Percentiles rank a stretch among this genome's conserved stretches.
Evolutionary conservation across 2,329 filamentous ascomycete species (phyloP).

Genomic region (Pseudocercospora crystallina): DNA sequence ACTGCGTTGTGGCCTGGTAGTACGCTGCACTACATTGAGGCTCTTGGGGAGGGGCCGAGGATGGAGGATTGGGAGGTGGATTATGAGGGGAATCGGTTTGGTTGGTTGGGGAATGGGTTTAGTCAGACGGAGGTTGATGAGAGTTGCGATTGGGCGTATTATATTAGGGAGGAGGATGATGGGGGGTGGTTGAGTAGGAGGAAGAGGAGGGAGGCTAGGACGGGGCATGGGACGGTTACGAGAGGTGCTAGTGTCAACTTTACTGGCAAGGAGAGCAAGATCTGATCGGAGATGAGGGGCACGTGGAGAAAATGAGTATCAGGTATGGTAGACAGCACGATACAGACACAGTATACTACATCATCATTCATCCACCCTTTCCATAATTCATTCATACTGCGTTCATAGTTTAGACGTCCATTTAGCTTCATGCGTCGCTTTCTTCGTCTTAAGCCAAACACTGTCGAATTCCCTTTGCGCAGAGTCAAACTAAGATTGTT

Average conservation of each 20-base stretch:
- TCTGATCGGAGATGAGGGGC: neutral
- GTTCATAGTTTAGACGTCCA: no score
- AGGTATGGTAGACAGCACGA: neutral
- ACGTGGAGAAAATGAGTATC: conserved; percentile 1
- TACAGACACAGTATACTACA: no score
- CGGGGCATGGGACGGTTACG: conserved; percentile 17
- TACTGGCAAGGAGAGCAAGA: conserved; percentile 8
- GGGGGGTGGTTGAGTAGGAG: conserved; percentile 19
- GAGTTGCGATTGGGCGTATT: conserved; percentile 13
- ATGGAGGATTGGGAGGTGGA: conserved; percentile 16
- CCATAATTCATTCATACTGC: no score
- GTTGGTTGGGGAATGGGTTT: conserved; percentile 15
- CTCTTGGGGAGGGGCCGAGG: conserved; percentile 15
- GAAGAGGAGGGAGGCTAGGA: conserved; percentile 20
- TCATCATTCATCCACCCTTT: no score
- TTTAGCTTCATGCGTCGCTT: no score
- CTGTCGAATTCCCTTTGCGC: no score
- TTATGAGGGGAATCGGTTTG: conserved; percentile 13
- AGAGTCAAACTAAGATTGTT: no score
- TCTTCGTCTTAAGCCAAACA: no score
- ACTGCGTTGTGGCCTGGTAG: conserved; percentile 18
- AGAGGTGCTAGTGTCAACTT: conserved; percentile 9
- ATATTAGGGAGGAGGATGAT: conserved; percentile 19
- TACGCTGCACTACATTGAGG: conserved; percentile 12
- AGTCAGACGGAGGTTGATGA: conserved; percentile 22